Percentiles rank a stretch among this genome's conserved stretches.
These are phyloP conservation scores for Fraxinus angustifolia DNA, from an alignment of 305 asterid genomes.

Conservation along the genomic window DNA sequence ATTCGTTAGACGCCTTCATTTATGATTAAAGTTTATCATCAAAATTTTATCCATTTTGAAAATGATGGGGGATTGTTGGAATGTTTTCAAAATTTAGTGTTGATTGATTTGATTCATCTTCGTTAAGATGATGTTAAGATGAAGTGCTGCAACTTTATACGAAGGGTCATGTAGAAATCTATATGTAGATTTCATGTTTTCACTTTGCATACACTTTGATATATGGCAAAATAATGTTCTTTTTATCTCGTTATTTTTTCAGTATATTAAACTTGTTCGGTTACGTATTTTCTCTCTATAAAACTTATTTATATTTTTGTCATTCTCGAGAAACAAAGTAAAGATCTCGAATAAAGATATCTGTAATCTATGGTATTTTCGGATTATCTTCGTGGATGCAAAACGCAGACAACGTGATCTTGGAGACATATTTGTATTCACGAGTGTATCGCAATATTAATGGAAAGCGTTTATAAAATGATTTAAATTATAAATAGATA, in stretches of 20 bases:
- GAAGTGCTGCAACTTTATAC: not conserved
- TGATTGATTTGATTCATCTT: not conserved
- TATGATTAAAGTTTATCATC: not conserved
- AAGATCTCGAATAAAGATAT: not conserved
- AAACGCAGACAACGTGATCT: not conserved
- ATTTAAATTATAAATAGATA: too few relatives aligned
- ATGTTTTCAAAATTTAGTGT: not conserved
- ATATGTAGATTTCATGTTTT: too few relatives aligned
- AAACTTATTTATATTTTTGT: too few relatives aligned
- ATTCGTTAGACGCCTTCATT: not conserved
- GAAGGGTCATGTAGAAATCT: not conserved
- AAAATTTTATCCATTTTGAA: not conserved
- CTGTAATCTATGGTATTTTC: not conserved
- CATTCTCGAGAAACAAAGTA: not conserved
- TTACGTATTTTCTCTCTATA: not conserved
- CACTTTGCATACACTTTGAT: not conserved
- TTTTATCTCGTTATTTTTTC: not conserved
- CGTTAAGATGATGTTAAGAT: not conserved
- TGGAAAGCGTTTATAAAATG: too few relatives aligned
- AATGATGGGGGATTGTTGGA: not conserved
- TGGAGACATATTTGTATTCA: not conserved
- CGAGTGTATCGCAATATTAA: not conserved
- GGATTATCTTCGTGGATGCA: not conserved
- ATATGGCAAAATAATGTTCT: not conserved
- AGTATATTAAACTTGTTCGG: not conserved